Evolutionary conservation across 495 filamentous ascomycete species (phyloP).

Genomic region (Penicillium dipodomyicola): DNA sequence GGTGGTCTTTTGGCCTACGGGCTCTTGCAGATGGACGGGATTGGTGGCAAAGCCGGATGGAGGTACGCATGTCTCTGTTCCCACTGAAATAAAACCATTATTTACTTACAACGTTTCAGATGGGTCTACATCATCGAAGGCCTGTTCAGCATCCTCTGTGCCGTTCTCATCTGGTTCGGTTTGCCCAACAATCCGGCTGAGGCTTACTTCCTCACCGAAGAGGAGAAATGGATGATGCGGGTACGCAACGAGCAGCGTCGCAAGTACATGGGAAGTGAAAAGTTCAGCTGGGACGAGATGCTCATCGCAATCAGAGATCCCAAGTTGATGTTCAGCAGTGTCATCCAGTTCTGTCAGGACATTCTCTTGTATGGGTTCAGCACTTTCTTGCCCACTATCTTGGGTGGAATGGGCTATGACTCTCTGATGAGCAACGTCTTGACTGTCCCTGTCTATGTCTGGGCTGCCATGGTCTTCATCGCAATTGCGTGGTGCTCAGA

Average conservation of each 20-base stretch:
- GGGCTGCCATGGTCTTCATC: slow-evolving; percentile 43
- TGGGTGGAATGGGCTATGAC: slow-evolving; percentile 51
- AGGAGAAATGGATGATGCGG: slow-evolving; percentile 53
- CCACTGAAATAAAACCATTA: background rate
- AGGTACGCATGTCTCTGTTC: slow-evolving; percentile 24
- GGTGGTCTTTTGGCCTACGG: slow-evolving; percentile 49
- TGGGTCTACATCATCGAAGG: slow-evolving; percentile 58
- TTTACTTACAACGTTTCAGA: slow-evolving; percentile 16
- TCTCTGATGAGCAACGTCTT: slow-evolving; percentile 47
- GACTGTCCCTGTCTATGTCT: slow-evolving; percentile 46
- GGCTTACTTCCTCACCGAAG: slow-evolving; percentile 50
- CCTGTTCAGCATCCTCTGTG: slow-evolving; percentile 48
- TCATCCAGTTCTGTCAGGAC: slow-evolving; percentile 53
- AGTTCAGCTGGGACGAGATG: slow-evolving; percentile 54
- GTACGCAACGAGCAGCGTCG: slow-evolving; percentile 41
- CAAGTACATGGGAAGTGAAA: slow-evolving; percentile 47
- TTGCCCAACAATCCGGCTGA: slow-evolving; percentile 55
- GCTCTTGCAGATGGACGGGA: slow-evolving; percentile 44
- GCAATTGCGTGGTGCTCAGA: slow-evolving; percentile 43
- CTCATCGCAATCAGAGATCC: slow-evolving; percentile 40
- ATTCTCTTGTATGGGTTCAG: slow-evolving; percentile 59
- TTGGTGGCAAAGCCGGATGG: slow-evolving; percentile 43
- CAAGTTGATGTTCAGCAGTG: slow-evolving; percentile 42
- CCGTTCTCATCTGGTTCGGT: slow-evolving; percentile 52
- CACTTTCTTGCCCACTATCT: slow-evolving; percentile 58